These are phyloP conservation scores for Phyllosticta citrichinensis DNA, from an alignment of 2,329 filamentous ascomycete genomes.

Conservation along the genomic window DNA sequence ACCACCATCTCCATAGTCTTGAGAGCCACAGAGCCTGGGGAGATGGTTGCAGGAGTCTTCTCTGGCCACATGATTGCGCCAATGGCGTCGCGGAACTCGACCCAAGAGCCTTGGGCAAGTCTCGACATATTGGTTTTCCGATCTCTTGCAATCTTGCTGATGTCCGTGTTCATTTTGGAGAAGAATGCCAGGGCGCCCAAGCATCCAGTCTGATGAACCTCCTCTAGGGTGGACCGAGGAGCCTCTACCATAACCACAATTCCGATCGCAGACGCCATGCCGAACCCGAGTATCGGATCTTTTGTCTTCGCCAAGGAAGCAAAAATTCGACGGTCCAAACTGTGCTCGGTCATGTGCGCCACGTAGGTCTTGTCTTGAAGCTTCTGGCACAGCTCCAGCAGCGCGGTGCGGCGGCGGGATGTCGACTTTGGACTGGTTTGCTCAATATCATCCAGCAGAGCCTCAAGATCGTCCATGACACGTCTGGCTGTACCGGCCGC, in stretches of 20 bases:
- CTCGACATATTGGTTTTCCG: slow-evolving; percentile 60
- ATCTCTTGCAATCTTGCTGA: slow-evolving; percentile 52
- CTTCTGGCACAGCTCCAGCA: slow-evolving; percentile 47
- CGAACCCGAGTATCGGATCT: slow-evolving; percentile 45
- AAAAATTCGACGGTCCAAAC: slow-evolving; percentile 59
- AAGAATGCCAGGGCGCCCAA: slow-evolving; percentile 47
- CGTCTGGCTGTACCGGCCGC: slow-evolving; percentile 48
- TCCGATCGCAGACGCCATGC: slow-evolving; percentile 53
- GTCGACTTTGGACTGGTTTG: slow-evolving; percentile 31
- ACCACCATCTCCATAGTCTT: slow-evolving; percentile 52
- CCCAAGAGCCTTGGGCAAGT: slow-evolving; percentile 48
- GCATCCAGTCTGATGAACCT: slow-evolving; percentile 47
- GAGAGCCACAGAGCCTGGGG: slow-evolving; percentile 54
- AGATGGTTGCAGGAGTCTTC: slow-evolving; percentile 40
- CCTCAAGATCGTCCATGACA: slow-evolving; percentile 46
- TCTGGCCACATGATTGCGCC: slow-evolving; percentile 51
- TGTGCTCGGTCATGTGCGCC: slow-evolving; percentile 63
- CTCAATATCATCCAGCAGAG: slow-evolving; percentile 50
- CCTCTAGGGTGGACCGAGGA: slow-evolving; percentile 48
- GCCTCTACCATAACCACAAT: slow-evolving; percentile 52
- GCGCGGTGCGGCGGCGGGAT: slow-evolving; percentile 41
- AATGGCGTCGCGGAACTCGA: slow-evolving; percentile 45
- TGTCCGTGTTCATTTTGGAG: slow-evolving; percentile 44
- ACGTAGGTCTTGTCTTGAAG: slow-evolving; percentile 52
- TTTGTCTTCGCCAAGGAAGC: slow-evolving; percentile 41